phyloP scores from a whole-genome alignment of 2,329 filamentous ascomycete species.

The Ceratocystis papillata region DNA sequence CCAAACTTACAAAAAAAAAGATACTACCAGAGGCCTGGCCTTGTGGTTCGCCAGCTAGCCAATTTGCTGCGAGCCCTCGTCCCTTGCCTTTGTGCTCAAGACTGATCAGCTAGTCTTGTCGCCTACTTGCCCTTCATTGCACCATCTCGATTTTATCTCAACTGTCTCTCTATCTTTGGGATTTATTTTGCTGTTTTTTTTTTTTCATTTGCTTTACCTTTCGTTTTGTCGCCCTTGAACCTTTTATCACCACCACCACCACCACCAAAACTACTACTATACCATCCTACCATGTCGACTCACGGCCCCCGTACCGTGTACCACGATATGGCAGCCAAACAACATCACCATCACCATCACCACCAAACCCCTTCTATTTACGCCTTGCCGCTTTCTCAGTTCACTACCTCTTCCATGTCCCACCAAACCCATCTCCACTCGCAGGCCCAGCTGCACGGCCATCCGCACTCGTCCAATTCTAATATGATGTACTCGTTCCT shows the following conservation, averaged over 20 bases:
- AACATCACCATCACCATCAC: constrained; percentile 16
- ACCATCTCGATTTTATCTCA: neutral
- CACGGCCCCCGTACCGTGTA: constrained; percentile 15
- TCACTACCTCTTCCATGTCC: neutral
- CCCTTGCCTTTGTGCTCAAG: neutral
- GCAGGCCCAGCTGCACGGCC: constrained; percentile 6
- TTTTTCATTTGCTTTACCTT: neutral
- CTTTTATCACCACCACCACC: neutral
- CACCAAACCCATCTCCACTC: constrained; percentile 6
- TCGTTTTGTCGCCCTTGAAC: neutral
- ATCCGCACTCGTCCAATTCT: constrained; percentile 12
- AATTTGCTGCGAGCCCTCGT: neutral
- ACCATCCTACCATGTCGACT: constrained; percentile 7
- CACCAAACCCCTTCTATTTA: constrained; percentile 10
- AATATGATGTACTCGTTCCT: constrained; percentile 22
- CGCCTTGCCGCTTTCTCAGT: neutral
- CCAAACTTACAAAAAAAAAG: neutral
- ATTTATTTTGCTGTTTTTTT: constrained; percentile 6
- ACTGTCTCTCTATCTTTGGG: neutral
- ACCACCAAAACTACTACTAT: neutral
- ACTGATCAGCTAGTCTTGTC: constrained; percentile 13
- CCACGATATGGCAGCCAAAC: constrained; percentile 17
- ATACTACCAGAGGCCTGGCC: neutral
- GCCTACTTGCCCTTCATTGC: neutral
- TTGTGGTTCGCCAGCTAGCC: neutral